phyloP scores from a whole-genome alignment of 768 basidiomycete genomes.

The Lactarius sanguifluus region DNA sequence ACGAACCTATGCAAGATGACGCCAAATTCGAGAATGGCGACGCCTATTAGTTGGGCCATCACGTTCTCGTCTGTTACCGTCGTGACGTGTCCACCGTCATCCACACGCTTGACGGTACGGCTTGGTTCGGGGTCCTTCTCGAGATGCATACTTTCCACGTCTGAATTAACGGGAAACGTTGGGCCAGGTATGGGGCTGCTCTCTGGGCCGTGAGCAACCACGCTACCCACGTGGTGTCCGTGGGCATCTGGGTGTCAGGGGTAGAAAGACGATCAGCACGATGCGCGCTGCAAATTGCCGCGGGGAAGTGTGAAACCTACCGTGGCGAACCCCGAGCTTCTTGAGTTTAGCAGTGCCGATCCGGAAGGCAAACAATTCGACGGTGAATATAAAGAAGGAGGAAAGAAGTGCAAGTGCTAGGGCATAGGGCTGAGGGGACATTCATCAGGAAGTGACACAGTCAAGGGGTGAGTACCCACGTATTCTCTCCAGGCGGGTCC shows the following conservation, averaged over 20 bases:
- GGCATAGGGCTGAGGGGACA: constrained; percentile 63
- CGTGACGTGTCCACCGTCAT: constrained; percentile 34
- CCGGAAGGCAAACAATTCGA: constrained; percentile 85
- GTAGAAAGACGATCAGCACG: not conserved
- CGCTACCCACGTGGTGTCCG: constrained; percentile 58
- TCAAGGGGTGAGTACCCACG: constrained; percentile 44
- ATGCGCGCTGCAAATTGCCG: not conserved
- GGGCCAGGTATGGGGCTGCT: constrained; percentile 24
- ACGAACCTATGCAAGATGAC: constrained; percentile 77
- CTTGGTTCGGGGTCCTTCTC: not conserved
- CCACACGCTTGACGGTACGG: constrained; percentile 36
- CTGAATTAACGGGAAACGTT: not conserved
- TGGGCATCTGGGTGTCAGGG: constrained; percentile 53
- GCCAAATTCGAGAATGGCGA: constrained; percentile 93
- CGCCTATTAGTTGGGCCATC: constrained; percentile 74
- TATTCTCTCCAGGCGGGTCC: constrained; percentile 68
- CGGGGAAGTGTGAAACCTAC: constrained; percentile 38
- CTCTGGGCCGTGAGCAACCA: constrained; percentile 74
- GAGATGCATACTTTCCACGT: constrained; percentile 1
- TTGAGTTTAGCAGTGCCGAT: constrained; percentile 75
- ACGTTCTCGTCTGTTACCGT: constrained; percentile 34
- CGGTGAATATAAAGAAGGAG: constrained; percentile 80
- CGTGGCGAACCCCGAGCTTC: constrained; percentile 61
- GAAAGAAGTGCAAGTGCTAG: constrained; percentile 78
- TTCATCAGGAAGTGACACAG: not conserved